Base-by-base conservation (phyloP, 2,329 filamentous ascomycete genomes). In the Claviceps digitariae region DNA sequence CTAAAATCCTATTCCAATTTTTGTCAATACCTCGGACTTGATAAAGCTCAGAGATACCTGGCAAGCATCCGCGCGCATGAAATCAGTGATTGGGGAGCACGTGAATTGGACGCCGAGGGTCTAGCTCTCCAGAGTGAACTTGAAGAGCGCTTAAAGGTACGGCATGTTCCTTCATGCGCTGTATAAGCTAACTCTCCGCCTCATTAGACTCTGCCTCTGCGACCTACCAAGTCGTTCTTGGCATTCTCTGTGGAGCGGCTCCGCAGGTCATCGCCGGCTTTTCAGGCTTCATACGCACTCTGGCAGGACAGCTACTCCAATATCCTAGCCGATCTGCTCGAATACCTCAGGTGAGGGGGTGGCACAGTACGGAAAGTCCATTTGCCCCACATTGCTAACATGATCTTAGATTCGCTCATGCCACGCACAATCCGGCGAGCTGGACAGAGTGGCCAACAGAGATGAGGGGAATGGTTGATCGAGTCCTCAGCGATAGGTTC, bases 401-500 rank as follows among this genome's bases (percentile, higher is more conserved):
- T 41, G 9, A 46, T 13, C 54, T 6, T 25, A 87, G 86, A 63
- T 85, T 94, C 66, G 90, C 91, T 0, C 91, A 97, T 69, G 87
- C 89, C 1, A 90, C 94, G 57, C 90, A 95, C 64, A 90, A 95
- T 61, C 81, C 87, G 1, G 74, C 79, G 21, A 94, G 90, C 63
- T 98, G 93, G 91, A 74, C 77, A 10, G 79, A 83, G 34, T 71
- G 95, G 17, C 84, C 90, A 1, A 66, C 74, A 12, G 88, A 94
- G 44, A 84, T 94, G 74, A 83, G 83, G 55, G 72, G 77, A 5
- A 81, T 95, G 51, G 86, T 97, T 41, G 79, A 82, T 45, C 81
- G 87, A 23, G 89, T 97, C 21, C 72, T 98, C 23, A 95, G 90
- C 15, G 93, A 98, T 68, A 80, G 93, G 25, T 98, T 98, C 67